Conservation (phyloP, 495 filamentous ascomycete species). For the Podospora pseudopauciseta region DNA sequence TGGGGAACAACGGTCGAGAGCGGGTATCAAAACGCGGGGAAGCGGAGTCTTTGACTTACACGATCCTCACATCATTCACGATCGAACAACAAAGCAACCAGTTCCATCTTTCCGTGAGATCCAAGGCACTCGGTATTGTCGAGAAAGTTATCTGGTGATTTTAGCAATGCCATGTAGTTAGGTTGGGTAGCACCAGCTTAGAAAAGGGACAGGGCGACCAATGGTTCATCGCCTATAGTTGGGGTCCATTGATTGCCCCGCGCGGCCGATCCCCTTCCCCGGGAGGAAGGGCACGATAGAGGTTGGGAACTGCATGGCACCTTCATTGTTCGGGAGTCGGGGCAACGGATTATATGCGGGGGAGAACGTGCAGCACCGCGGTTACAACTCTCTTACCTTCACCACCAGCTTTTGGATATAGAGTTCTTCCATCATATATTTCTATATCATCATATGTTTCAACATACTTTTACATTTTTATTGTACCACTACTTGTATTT, state of each 20-base stretch:
- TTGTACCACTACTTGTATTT: neutral
- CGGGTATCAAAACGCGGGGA: constrained; percentile 8
- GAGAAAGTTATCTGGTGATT: neutral
- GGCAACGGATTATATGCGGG: constrained; percentile 20
- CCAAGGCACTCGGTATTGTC: neutral
- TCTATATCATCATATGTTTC: neutral
- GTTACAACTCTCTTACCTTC: neutral
- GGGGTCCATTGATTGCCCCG: neutral
- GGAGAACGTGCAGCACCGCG: neutral
- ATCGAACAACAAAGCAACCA: neutral
- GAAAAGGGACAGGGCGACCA: neutral
- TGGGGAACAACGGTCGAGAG: constrained; percentile 1
- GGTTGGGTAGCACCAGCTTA: neutral
- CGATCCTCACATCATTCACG: neutral
- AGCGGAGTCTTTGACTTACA: constrained; percentile 2
- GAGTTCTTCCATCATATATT: neutral
- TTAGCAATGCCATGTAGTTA: neutral
- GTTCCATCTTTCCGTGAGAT: neutral
- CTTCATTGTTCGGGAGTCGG: constrained; percentile 7
- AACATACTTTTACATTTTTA: neutral
- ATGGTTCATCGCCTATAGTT: neutral
- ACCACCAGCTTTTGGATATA: neutral
- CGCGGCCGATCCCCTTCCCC: constrained; percentile 18
- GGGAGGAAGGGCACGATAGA: constrained; percentile 10
- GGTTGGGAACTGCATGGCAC: neutral